Base-by-base conservation (phyloP, 345 rosid genomes). In the Trapa bicornis region DNA sequence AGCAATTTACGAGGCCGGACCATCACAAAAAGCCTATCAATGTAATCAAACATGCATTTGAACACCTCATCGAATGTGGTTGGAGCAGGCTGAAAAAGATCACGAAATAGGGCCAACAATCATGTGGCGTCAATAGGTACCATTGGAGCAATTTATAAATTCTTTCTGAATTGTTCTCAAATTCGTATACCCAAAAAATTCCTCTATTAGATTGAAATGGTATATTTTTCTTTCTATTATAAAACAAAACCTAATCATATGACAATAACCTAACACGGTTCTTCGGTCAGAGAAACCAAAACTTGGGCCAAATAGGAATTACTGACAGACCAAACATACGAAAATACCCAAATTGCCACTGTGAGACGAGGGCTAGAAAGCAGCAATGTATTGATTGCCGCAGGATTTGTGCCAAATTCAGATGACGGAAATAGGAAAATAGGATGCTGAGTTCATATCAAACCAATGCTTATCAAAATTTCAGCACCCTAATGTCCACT, bases 21-120 rank as follows among this genome's bases (percentile, higher is more conserved):
- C 91, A 94, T 94, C 52, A 89, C 87, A 68, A 91, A 94, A 57
- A 94, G 87, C 42, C 96, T 81, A 69, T 94, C 99, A 53, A 91
- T 85, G 79, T 91, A 94, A 53, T 89, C 93, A 69, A 94, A 94
- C 85, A 89, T 85, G 67, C 89, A 77, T 73, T 82, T 84, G 76
- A 91, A 94, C n/a, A 94, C 96, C 77, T 89, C 96, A 0, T 76
- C 74, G 65, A 86, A 91, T 37, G 93, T 80, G 1, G 81, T 77
- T 1, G 97, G 99, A 33, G 96, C 73, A 61, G 91, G 80, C 96
- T 93, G 92, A 83, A 87, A 16, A 41, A 64, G 29, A 52, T 10
- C 15, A 6, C 54, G 54, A 35, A 65, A 39, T 62, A 13, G 47
- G 37, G 60, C 47, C 61, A 61, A 43, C 3, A 64, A 15, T 12